phyloP scores from a whole-genome alignment of 2,329 filamentous ascomycete genomes.

The Leptodontidium sp. region DNA sequence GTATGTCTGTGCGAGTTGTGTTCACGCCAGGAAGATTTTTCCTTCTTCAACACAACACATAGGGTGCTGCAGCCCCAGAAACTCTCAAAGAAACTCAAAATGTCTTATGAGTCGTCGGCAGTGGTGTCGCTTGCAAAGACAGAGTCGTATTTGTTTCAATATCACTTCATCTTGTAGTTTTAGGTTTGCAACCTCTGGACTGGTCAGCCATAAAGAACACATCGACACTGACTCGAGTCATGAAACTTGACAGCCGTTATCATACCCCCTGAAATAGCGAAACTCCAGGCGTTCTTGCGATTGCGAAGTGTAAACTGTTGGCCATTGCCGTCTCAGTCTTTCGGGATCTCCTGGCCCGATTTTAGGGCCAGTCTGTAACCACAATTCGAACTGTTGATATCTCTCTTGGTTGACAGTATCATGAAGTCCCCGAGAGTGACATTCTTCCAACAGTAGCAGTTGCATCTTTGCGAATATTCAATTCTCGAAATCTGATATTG shows the following conservation, averaged over 20 bases:
- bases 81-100: not conserved
- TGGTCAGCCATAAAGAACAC: not conserved
- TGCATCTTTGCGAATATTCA: not conserved
- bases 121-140: not conserved
- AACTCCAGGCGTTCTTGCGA: not conserved
- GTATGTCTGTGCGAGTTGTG: slow-evolving; percentile 7
- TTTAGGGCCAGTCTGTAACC: not conserved
- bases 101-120: not conserved
- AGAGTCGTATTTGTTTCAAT: not conserved
- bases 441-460: not conserved
- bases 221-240: not conserved
- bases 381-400: not conserved
- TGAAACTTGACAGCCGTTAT: not conserved
- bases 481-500: not conserved
- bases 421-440: not conserved
- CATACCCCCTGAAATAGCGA: not conserved
- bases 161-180: not conserved
- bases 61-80: slow-evolving; percentile 5
- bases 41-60: not conserved
- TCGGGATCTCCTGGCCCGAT: not conserved
- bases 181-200: not conserved
- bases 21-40: not conserved
- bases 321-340: slow-evolving; percentile 13
- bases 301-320: slow-evolving; percentile 8
- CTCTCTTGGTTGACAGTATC: not conserved